phyloP scores from a whole-genome alignment of 768 basidiomycete species.

The Lanmaoa rubissima region DNA sequence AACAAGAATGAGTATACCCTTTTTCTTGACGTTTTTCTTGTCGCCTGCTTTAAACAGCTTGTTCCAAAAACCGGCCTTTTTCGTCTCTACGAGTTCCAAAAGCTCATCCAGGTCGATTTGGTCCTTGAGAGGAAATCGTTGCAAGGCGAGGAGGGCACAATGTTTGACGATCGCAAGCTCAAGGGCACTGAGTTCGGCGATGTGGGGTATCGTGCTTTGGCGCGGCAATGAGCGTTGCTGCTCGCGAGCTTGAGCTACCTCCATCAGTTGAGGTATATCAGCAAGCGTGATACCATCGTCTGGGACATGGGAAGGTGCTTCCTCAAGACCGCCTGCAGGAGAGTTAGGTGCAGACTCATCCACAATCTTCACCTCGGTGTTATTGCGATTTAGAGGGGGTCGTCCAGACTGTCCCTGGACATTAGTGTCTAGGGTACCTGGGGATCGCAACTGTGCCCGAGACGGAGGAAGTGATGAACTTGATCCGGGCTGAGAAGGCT shows the following conservation, averaged over 20 bases:
- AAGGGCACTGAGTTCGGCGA: conserved; percentile 80
- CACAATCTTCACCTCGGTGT: conserved; percentile 86
- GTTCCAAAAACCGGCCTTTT: conserved; percentile 96
- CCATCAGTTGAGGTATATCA: conserved; percentile 91
- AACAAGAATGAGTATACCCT: conserved; percentile 49
- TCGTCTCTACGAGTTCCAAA: conserved; percentile 85
- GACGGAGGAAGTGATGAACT: conserved; percentile 33
- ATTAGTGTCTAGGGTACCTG: conserved; percentile 36
- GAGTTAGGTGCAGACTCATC: conserved; percentile 77
- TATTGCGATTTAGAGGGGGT: conserved; percentile 72
- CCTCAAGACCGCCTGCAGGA: conserved; percentile 52
- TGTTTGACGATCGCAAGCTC: conserved; percentile 93
- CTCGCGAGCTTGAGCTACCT: conserved; percentile 87
- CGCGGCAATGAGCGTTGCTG: conserved; percentile 82
- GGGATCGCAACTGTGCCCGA: conserved; percentile 41
- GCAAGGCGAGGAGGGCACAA: conserved; percentile 78
- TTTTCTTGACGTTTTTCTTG: conserved; percentile 90
- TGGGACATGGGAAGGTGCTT: conserved; percentile 37
- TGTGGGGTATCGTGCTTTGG: conserved; percentile 73
- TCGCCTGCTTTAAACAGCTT: conserved; percentile 89
- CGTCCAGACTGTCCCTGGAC: conserved; percentile 49
- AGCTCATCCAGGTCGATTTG: conserved; percentile 91
- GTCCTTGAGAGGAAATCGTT: conserved; percentile 74
- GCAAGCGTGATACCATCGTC: conserved; percentile 91
- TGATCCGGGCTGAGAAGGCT: conserved; percentile 34